phyloP scores from a whole-genome alignment of 768 basidiomycete genomes.

The Multifurca ochricompacta region DNA sequence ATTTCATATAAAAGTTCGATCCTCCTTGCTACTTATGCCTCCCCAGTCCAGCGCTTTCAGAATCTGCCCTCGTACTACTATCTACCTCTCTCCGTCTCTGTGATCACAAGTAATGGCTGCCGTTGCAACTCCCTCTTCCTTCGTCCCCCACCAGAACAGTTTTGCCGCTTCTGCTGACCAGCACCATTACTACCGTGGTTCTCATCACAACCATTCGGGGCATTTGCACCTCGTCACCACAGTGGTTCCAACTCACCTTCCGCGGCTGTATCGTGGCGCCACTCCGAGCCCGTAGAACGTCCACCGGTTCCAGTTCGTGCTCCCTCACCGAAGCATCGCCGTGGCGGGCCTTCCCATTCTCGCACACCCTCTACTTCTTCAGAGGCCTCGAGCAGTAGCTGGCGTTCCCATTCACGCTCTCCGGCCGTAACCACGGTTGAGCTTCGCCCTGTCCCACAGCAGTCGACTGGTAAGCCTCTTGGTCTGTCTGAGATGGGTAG shows the following conservation, averaged over 20 bases:
- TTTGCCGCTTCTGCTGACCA: neutral
- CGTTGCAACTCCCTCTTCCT: neutral
- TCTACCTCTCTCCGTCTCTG: neutral
- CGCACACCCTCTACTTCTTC: conserved; percentile 4
- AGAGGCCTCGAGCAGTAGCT: neutral
- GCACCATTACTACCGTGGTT: neutral
- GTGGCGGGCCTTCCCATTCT: neutral
- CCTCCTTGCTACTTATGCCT: neutral
- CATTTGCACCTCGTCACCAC: conserved; percentile 9
- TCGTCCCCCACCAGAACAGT: neutral
- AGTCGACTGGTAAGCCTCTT: neutral
- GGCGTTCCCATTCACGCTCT: neutral
- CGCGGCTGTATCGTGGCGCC: conserved; percentile 11
- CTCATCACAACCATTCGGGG: conserved; percentile 6
- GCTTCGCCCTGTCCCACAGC: neutral
- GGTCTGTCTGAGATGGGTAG: neutral
- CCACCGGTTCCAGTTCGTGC: neutral
- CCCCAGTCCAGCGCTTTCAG: neutral
- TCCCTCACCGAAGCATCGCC: neutral
- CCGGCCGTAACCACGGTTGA: neutral
- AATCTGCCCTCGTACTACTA: neutral
- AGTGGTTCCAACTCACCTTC: neutral
- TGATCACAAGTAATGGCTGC: conserved; percentile 11
- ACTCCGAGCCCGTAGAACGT: neutral
- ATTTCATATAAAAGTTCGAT: neutral